phyloP scores from a whole-genome alignment of 306 rosid genomes.

The Ochetophila trinervis region DNA sequence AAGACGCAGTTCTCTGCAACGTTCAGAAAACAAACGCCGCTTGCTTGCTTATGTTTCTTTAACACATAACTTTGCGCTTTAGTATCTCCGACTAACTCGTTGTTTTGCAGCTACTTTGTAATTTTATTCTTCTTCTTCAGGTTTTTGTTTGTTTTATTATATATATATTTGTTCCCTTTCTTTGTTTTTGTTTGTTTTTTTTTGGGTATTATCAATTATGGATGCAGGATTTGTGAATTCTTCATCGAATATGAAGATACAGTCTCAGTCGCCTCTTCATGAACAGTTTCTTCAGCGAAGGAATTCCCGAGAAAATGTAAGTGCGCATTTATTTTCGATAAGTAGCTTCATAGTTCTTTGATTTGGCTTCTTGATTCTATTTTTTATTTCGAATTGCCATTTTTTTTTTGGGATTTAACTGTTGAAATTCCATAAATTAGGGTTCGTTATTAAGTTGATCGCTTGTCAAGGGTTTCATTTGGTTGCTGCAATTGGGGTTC shows the following conservation, averaged over 20 bases:
- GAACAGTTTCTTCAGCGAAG: conserved; percentile 33
- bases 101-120: conserved; percentile 9
- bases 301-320: conserved; percentile 34
- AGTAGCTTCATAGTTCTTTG: neutral
- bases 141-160: neutral
- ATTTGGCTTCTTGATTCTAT: neutral
- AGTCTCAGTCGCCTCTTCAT: conserved; percentile 32
- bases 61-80: neutral
- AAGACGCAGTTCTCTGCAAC: neutral
- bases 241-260: conserved; percentile 18
- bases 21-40: conserved; percentile 1
- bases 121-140: conserved; percentile 4
- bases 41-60: neutral
- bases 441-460: neutral
- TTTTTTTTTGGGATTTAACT: neutral
- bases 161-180: neutral
- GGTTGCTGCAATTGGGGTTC: neutral
- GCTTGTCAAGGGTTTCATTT: neutral
- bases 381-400: conserved; percentile 1
- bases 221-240: conserved; percentile 45
- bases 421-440: neutral
- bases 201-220: conserved; percentile 23
- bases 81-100: neutral
- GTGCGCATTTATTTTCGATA: neutral
- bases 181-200: neutral